Percentiles rank a stretch among this genome's conserved stretches.
Evolutionary conservation across 805 yeast species (phyloP).

Genomic region (Lipomyces yamadae): DNA sequence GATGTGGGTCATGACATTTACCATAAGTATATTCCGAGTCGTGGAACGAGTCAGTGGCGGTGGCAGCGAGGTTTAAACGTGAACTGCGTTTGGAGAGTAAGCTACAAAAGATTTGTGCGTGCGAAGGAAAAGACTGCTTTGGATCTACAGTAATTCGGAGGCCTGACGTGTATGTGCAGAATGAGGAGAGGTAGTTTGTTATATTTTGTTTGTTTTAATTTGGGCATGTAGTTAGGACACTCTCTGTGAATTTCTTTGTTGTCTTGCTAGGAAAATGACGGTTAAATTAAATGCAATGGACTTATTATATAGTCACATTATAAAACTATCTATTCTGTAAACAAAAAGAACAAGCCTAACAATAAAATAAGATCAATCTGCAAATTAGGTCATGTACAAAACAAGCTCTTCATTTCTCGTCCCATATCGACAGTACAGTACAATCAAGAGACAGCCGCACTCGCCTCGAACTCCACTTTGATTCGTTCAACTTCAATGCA

Average conservation of each 20-base stretch:
- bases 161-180: not conserved
- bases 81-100: not conserved
- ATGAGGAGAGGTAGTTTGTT: not conserved
- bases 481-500: not conserved
- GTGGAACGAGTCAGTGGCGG: conserved; percentile 35
- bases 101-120: not conserved
- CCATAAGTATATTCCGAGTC: conserved; percentile 67
- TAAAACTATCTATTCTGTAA: not conserved
- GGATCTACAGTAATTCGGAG: not conserved
- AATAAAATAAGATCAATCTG: not conserved
- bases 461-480: not conserved
- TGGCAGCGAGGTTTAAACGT: not conserved
- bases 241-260: not conserved
- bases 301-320: not conserved
- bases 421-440: not conserved
- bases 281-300: not conserved
- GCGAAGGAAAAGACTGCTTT: not conserved
- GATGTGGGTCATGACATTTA: conserved; percentile 84
- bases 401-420: not conserved
- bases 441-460: not conserved
- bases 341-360: not conserved
- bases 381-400: not conserved
- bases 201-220: not conserved
- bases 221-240: not conserved
- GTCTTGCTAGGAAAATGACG: not conserved